These are phyloP conservation scores for Hymenoscyphus albidus DNA, from an alignment of 2,329 filamentous ascomycete genomes.

Conservation along the genomic window DNA sequence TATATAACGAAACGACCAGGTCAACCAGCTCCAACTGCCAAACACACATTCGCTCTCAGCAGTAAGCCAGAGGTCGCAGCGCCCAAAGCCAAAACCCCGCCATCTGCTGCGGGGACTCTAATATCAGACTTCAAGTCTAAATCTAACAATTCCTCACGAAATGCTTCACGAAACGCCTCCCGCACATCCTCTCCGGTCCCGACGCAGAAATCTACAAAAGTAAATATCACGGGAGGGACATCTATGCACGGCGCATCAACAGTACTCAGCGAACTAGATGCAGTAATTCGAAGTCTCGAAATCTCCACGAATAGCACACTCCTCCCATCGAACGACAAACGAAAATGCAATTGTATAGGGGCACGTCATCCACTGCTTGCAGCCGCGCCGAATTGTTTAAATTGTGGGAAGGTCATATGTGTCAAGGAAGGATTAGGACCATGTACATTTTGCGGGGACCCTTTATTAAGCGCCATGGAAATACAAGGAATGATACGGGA, in stretches of 20 bases:
- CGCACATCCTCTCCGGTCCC: constrained; percentile 47
- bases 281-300: constrained; percentile 84
- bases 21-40: constrained; percentile 38
- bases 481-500: constrained; percentile 82
- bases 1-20: constrained; percentile 57
- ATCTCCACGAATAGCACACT: constrained; percentile 84
- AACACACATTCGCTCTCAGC: constrained; percentile 40
- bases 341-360: constrained; percentile 84
- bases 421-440: constrained; percentile 90
- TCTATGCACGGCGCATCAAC: constrained; percentile 80
- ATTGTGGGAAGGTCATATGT: constrained; percentile 92
- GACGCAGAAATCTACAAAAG: constrained; percentile 53
- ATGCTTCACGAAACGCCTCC: constrained; percentile 47
- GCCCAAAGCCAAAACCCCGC: constrained; percentile 39
- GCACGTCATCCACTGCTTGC: constrained; percentile 80
- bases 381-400: constrained; percentile 90
- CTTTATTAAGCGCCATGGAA: constrained; percentile 68
- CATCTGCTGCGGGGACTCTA: constrained; percentile 69
- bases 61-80: constrained; percentile 48
- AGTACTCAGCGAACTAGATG: constrained; percentile 65
- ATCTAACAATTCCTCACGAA: constrained; percentile 49
- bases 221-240: constrained; percentile 70
- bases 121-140: constrained; percentile 71
- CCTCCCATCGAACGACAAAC: constrained; percentile 51
- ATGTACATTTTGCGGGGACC: constrained; percentile 81